phyloP scores from a whole-genome alignment of 176 grass and related monocot genomes.

The Bolboschoenus planiculmis region DNA sequence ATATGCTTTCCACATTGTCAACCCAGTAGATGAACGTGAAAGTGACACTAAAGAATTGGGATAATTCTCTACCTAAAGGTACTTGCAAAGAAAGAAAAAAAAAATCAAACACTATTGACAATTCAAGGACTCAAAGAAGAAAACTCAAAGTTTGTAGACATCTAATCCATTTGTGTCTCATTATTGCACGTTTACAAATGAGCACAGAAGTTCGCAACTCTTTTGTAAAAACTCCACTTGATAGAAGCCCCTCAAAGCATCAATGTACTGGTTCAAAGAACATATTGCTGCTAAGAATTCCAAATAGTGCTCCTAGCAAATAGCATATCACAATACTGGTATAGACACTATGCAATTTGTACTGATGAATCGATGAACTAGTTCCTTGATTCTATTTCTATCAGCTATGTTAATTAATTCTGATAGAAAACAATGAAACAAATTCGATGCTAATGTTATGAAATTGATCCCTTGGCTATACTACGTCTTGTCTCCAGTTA shows the following conservation, averaged over 20 bases:
- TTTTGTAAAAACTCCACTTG: background rate
- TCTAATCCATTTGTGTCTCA: background rate
- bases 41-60: slow-evolving; percentile 33
- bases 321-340: background rate
- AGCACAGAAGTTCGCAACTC: background rate
- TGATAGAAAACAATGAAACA: background rate
- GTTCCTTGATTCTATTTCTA: background rate
- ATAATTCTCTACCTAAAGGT: slow-evolving; percentile 42
- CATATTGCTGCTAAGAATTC: background rate
- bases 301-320: background rate
- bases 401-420: background rate
- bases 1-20: slow-evolving; percentile 48
- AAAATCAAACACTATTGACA: background rate
- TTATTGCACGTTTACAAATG: background rate
- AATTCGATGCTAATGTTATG: background rate
- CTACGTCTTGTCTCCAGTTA: background rate
- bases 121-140: background rate
- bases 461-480: background rate
- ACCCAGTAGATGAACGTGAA: slow-evolving; percentile 22
- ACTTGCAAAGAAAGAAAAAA: background rate
- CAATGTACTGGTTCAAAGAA: background rate
- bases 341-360: background rate
- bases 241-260: background rate
- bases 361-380: background rate
- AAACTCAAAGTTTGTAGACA: background rate